These are phyloP conservation scores for Bipolaris sorokiniana DNA, from an alignment of 2,329 filamentous ascomycete genomes.

Conservation along the genomic window DNA sequence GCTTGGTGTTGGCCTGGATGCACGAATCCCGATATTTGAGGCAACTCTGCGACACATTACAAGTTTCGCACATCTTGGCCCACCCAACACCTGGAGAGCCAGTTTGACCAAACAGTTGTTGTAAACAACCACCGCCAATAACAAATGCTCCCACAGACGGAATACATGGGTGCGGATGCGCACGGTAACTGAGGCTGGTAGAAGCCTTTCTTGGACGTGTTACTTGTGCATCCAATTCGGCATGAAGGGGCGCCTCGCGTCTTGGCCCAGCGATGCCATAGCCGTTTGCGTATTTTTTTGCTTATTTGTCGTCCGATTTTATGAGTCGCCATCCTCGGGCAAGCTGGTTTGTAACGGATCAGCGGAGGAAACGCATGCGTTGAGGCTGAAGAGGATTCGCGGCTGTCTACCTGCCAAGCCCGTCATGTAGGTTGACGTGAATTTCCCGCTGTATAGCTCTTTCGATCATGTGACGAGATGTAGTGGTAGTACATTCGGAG, in stretches of 20 bases:
- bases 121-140: background rate
- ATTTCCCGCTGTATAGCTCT: background rate
- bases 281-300: background rate
- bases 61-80: slow-evolving; percentile 26
- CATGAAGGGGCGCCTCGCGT: background rate
- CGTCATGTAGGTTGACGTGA: background rate
- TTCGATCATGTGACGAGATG: background rate
- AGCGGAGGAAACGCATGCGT: background rate
- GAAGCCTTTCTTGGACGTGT: background rate
- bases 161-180: background rate
- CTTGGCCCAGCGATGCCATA: background rate
- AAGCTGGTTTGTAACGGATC: background rate
- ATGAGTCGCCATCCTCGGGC: background rate
- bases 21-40: slow-evolving; percentile 22
- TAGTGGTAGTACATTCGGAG: background rate
- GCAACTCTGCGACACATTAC: slow-evolving; percentile 23
- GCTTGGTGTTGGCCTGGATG: slow-evolving; percentile 26
- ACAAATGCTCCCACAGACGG: too few species aligned
- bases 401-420: background rate
- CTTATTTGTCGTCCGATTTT: background rate
- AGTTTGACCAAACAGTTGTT: background rate
- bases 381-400: background rate
- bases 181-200: background rate
- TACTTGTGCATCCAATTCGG: background rate
- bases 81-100: background rate